Conservation (phyloP, 768 basidiomycete species). For the Neoboletus magnificus region DNA sequence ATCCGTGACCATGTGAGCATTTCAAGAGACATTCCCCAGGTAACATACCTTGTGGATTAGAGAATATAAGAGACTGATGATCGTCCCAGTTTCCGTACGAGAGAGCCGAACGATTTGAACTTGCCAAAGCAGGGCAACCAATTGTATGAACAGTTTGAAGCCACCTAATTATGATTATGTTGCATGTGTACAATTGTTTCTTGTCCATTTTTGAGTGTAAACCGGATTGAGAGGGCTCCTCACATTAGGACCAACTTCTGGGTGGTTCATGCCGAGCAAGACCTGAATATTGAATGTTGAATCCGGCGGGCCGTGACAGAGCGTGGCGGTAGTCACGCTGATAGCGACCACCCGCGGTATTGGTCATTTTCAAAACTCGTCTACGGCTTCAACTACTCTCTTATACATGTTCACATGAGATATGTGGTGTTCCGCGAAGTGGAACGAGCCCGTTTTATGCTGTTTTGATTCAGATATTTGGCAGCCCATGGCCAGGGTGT, state of each 20-base stretch:
- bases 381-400: too few species aligned
- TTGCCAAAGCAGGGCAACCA: not conserved
- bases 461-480: too few species aligned
- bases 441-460: too few species aligned
- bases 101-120: not conserved
- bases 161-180: not conserved
- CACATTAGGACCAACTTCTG: too few species aligned
- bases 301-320: not conserved
- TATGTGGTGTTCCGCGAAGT: too few species aligned
- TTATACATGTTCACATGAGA: too few species aligned
- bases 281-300: not conserved
- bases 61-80: not conserved
- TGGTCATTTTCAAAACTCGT: too few species aligned
- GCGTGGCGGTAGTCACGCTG: too few species aligned
- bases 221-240: too few species aligned
- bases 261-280: not conserved
- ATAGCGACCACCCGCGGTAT: too few species aligned
- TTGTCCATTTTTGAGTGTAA: not conserved
- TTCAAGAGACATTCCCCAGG: not conserved
- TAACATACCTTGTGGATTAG: not conserved
- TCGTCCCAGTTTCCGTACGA: not conserved
- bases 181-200: not conserved
- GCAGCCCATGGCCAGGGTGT: too few species aligned
- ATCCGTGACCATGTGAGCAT: conserved; percentile 18
- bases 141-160: not conserved